Base-by-base conservation (phyloP, 768 basidiomycete genomes). In the Hygrophoropsis aurantiaca region DNA sequence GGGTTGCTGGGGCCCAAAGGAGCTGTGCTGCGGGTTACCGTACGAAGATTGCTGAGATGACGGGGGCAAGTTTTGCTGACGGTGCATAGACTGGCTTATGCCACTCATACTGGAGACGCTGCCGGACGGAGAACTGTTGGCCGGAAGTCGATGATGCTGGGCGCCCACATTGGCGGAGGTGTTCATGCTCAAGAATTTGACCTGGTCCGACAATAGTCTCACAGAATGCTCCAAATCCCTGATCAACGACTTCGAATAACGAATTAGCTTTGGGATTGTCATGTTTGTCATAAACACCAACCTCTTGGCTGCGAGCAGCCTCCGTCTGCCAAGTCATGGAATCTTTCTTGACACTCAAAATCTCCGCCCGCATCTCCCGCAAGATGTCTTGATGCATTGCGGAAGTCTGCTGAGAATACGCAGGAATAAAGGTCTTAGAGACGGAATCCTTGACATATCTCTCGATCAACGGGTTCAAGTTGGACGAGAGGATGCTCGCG, bases 151-250 rank as follows among this genome's bases (percentile, higher is more conserved):
- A 38, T 69, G 75, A 25, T 74, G 68, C 35, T 65, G 65, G 50
- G 62, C 55, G 0, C 42, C 38, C 25, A 40, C 47, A 39, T 46
- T 58, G 11, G 53, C 39, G 27, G 70, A 64, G 10, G 75, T 57
- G 53, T 82, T 88, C 66, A 85, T 69, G 55, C 74, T 81, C 50
- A 90, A 66, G 69, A 82, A 88, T 62, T 90, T 91, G 58, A 93
- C 81, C 61, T 93, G 90, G 41, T 93, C 90, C 24, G 85, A 77
- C 46, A 93, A 71, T 19, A 79, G 57, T 44, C 88, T 76, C 45
- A 93, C 84, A 5, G 81, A 82, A 55, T 84, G 85, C 65, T 92
- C 90, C 47, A 93, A 76, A 34, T 92, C 89, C 50, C 88, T 79
- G 47, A 93, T 87, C 20, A 85, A 71, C 23, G 80, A 72, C 90